A percentile compares a stretch with the other conserved stretches of the same genome.
phyloP scores from a whole-genome alignment of 192 early-diverging fungal genomes.

The Coemansia guatemalensis region DNA sequence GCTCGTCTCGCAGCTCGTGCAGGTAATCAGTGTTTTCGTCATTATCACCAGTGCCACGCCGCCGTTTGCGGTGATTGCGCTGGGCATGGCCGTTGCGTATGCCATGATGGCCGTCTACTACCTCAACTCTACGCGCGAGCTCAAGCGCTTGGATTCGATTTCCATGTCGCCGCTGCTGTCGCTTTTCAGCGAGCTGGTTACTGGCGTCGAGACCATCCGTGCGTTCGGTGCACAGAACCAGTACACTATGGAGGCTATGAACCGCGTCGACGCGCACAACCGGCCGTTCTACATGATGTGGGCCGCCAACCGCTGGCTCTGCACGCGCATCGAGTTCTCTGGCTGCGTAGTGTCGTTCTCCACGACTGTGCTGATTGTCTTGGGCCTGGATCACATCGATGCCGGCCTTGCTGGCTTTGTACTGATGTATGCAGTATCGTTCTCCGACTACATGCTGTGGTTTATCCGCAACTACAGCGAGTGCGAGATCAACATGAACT shows the following conservation, averaged over 20 bases:
- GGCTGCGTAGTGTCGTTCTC: slow-evolving; percentile 76
- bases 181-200: slow-evolving; percentile 80
- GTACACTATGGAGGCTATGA: slow-evolving; percentile 66
- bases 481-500: slow-evolving; percentile 87
- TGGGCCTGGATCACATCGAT: slow-evolving; percentile 59
- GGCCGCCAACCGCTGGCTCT: slow-evolving; percentile 90
- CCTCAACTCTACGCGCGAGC: slow-evolving; percentile 76
- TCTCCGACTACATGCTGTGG: slow-evolving; percentile 82
- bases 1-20: slow-evolving; percentile 57
- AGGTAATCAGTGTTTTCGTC: slow-evolving; percentile 59
- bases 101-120: slow-evolving; percentile 70
- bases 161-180: slow-evolving; percentile 75
- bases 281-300: slow-evolving; percentile 85
- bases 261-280: slow-evolving; percentile 75
- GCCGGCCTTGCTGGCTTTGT: slow-evolving; percentile 88
- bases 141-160: slow-evolving; percentile 85
- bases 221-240: slow-evolving; percentile 79
- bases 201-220: slow-evolving; percentile 77
- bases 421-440: slow-evolving; percentile 82
- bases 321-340: slow-evolving; percentile 76
- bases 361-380: slow-evolving; percentile 67
- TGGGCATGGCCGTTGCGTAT: slow-evolving; percentile 61
- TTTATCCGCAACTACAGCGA: slow-evolving; percentile 74
- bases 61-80: slow-evolving; percentile 69
- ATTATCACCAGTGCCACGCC: slow-evolving; percentile 70